Evolutionary conservation across 139 green algal genomes (phyloP), one percentile per base, ranked within the genome.

Genomic region (Diplosphaera chodatii): DNA sequence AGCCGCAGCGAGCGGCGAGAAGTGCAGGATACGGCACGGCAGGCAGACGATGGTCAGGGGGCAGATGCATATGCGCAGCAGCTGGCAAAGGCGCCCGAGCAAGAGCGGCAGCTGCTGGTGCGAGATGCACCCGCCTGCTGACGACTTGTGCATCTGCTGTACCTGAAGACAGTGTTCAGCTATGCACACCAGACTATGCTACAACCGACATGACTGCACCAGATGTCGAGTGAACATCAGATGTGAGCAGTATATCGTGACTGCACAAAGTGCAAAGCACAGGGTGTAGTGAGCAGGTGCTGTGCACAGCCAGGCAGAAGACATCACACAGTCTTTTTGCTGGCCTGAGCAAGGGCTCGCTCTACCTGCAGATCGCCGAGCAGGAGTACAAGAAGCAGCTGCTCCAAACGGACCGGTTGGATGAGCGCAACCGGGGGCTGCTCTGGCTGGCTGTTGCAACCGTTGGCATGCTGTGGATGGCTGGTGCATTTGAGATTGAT

Each of bases 391-490:
- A 66, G 62, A 5, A 23, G 25, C 23, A 37, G 13, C 27, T 33
- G 62, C 27, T 66, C 6, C 6, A 32, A 23, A 18, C 62, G 21
- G 28, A 66, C 62, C 62, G 62, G 62, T n/a, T 62, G 4, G 68
- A 68, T 4, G 79, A 86, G 74, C 65, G 80, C 32, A 67, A 73
- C 23, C 63, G 79, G 0, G 79, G 81, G 1, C 69, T 86, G 48
- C 63, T 59, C 30, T 86, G 76, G 72, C 63, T 86, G 68, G 69
- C 77, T 8, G 40, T 81, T 3, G 28, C 56, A 18, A 86, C 81
- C 18, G 69, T 74, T 0, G 27, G 64, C 3, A 40, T 41, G 18
- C 63, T 86, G 0, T 86, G 81, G 81, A 56, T 66, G 1, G 81
- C 71, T 28, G 69, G 55, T 30, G 29, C 28, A 41, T 48, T 30